A percentile compares a stretch with the other conserved stretches of the same genome.
phyloP scores from a whole-genome alignment of 192 early-diverging fungal genomes.

The Podila epicladia region DNA sequence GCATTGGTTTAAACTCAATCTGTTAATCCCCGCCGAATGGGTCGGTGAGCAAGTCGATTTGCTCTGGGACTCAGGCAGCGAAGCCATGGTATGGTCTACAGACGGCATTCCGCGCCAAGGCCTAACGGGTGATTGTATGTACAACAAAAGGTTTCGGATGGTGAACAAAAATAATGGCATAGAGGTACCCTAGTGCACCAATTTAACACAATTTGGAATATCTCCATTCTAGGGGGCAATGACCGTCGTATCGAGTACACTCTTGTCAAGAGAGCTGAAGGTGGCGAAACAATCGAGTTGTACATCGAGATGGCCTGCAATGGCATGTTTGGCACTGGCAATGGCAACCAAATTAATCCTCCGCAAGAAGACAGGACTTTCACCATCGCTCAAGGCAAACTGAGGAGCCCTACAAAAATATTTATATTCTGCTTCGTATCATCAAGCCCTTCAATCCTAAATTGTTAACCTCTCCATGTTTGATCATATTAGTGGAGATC shows the following conservation, averaged over 20 bases:
- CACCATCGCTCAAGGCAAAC: constrained; percentile 55
- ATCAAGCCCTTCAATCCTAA: background rate
- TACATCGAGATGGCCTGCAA: constrained; percentile 95
- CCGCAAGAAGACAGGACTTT: constrained; percentile 76
- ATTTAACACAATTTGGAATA: background rate
- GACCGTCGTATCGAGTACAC: constrained; percentile 66
- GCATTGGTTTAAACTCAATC: constrained; percentile 77
- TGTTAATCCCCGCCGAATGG: constrained; percentile 77
- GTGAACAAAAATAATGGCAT: too few relatives aligned
- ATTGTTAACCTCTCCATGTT: constrained; percentile 6
- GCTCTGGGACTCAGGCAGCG: constrained; percentile 87
- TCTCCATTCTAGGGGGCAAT: constrained; percentile 40
- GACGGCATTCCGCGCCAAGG: constrained; percentile 88
- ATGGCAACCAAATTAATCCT: constrained; percentile 68
- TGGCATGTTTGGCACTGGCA: constrained; percentile 88
- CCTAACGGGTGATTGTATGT: constrained; percentile 84
- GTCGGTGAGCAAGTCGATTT: constrained; percentile 84
- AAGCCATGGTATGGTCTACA: constrained; percentile 90
- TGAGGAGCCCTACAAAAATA: background rate
- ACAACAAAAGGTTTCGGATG: background rate
- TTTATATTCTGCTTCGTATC: too few relatives aligned
- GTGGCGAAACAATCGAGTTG: constrained; percentile 70
- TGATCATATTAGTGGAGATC: constrained; percentile 66
- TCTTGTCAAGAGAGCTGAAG: constrained; percentile 55
- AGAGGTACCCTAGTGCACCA: too few relatives aligned